phyloP scores from a whole-genome alignment of 176 grass and related monocot species.

The Carex kokanica region DNA sequence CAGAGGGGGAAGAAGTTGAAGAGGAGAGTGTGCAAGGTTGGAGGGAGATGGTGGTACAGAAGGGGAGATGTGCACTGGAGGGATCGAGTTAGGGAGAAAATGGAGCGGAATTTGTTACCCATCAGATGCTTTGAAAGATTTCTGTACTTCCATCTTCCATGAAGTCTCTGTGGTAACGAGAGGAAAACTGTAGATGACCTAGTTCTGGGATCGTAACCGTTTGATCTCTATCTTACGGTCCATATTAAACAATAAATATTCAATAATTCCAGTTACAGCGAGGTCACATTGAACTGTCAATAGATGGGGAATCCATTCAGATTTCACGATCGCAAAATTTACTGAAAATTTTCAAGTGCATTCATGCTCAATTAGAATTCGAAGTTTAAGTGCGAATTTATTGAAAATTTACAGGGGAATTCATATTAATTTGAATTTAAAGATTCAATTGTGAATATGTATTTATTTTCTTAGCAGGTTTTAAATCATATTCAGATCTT shows the following conservation, averaged over 20 bases:
- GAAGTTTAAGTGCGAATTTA: no score
- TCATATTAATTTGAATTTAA: no score
- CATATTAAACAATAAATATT: background rate
- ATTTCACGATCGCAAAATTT: no score
- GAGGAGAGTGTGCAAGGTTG: background rate
- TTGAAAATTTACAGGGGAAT: no score
- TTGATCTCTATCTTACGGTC: background rate
- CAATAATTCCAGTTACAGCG: no score
- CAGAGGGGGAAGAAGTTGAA: background rate
- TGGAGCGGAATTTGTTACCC: background rate
- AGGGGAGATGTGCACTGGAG: constrained; percentile 1
- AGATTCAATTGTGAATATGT: no score
- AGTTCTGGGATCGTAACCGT: background rate
- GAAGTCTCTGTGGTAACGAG: background rate
- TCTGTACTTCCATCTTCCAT: background rate
- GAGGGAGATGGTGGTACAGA: background rate
- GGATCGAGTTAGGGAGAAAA: background rate
- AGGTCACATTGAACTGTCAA: no score
- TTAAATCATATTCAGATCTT: no score
- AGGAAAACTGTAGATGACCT: background rate
- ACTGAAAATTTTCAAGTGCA: no score
- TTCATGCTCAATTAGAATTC: no score
- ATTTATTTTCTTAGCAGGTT: no score
- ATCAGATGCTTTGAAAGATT: background rate
- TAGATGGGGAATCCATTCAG: no score